Base-by-base conservation (phyloP, 306 rosid genomes). In the Glycine tomentella region DNA sequence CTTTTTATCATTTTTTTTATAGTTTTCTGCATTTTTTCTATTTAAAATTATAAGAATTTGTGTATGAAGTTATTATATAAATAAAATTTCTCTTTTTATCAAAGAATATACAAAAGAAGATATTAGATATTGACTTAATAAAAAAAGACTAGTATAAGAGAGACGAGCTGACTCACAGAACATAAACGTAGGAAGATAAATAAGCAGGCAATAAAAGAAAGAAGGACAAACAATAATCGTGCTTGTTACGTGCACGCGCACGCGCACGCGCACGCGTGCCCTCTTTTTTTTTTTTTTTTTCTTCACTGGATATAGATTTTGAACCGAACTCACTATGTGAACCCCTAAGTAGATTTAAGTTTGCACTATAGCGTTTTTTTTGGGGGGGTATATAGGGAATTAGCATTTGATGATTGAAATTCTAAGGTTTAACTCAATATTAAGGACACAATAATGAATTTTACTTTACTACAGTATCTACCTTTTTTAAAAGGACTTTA, bases 241-340 rank as follows among this genome's bases (percentile, higher is more conserved):
- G 31, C 31, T 25, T 25, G 31, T 25, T 25, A 25, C 31, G 31
- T 25, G 31, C 31, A 25, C 31, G 31, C 31, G n/a, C n/a, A n/a
- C n/a, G n/a, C n/a, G n/a, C n/a, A n/a, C n/a, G n/a, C n/a, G 31
- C 88, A 83, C 88, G 79, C 84, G 13, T 14, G 11, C 14, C 9
- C 6, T 13, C n/a, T n/a, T n/a, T n/a, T n/a, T n/a, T n/a, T n/a
- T 20, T 20, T 20, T 20, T 20, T 20, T 20, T 20, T 20, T 20
- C n/a, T 20, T 20, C 20, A 20, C 20, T 20, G 0, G 20, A 20
- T 20, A 40, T 40, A 4, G 40, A 59, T 59, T 59, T 59, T 59
- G 40, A 59, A 20, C n/a, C 66, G 4, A 57, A 55, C 25, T 53
- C 10, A 51, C 16, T 52, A 52, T 4, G 16, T 50, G 6, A 50